Base-by-base conservation (phyloP, 495 filamentous ascomycete genomes). In the Aspergillus sparsus region DNA sequence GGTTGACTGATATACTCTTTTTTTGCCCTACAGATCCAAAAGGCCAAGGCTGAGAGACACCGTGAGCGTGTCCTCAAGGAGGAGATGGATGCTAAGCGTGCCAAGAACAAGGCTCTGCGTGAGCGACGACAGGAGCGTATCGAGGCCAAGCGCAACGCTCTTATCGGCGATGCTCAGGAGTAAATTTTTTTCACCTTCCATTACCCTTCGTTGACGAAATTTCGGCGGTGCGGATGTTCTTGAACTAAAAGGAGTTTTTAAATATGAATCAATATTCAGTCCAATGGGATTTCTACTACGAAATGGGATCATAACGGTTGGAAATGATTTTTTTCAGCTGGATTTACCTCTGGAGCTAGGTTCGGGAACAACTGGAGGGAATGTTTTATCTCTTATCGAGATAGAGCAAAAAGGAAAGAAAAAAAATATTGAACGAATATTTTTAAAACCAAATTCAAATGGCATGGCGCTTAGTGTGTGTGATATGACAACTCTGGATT, bases 81-180 rank as follows among this genome's bases (percentile, higher is more conserved):
- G 74, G 92, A 97, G 86, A 98, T 98, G 94, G 93, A 99, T 80
- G 90, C 89, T 82, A 97, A 94, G 87, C 91, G 94, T 84, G 88
- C 91, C 78, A 96, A 96, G 91, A 97, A 91, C 88, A 97, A 96
- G 92, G 94, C 94, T 69, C 93, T 93, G 62, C 91, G 94, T 82
- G 95, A 97, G 88, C 86, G 94, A 81, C 93, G 91, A 83, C 81
- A 85, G 76, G 90, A 93, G 82, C 89, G 94, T 77, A 81, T 89
- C 74, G 77, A 83, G 74, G 85, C 87, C 76, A 99, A 99, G 94
- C 86, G 91, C 78, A 88, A 85, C 68, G 89, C 89, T 69, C 74
- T 94, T 72, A 72, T 87, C 55, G 91, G 82, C 63, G 93, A 89
- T 72, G 83, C 78, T 56, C 85, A 90, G 75, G 88, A 94, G 73